Conservation (phyloP, 164 flowering plant genomes). For the Tetrastigma voinierianum region DNA sequence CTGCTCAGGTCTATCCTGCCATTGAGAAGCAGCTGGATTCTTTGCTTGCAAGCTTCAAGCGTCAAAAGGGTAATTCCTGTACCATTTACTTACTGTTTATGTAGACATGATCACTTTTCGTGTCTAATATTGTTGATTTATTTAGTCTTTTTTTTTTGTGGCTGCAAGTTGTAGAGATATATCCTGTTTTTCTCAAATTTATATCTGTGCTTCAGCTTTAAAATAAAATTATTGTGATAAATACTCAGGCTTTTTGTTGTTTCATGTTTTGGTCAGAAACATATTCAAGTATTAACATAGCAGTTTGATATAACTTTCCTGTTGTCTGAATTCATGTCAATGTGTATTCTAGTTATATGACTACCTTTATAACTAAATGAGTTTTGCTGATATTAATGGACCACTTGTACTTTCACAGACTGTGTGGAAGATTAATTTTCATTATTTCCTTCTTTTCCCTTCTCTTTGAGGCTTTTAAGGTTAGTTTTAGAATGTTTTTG, state of each 20-base stretch:
- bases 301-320: not conserved
- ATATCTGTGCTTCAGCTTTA: not conserved
- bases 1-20: conserved; percentile 55
- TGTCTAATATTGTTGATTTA: not conserved
- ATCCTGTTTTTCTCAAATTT: not conserved
- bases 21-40: conserved; percentile 58
- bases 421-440: not conserved
- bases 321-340: not conserved
- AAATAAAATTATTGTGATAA: not conserved
- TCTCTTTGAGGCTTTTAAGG: too few species aligned
- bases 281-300: not conserved
- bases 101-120: not conserved
- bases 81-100: not conserved
- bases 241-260: not conserved
- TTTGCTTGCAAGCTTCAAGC: conserved; percentile 46
- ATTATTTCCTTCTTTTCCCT: too few species aligned
- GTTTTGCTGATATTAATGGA: not conserved
- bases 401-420: not conserved
- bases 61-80: conserved; percentile 44
- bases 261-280: not conserved
- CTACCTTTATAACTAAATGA: not conserved
- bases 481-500: too few species aligned
- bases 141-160: not conserved
- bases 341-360: not conserved
- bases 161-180: not conserved